Base-by-base conservation (phyloP, 2,329 filamentous ascomycete genomes). In the Hypoxylon sp. region DNA sequence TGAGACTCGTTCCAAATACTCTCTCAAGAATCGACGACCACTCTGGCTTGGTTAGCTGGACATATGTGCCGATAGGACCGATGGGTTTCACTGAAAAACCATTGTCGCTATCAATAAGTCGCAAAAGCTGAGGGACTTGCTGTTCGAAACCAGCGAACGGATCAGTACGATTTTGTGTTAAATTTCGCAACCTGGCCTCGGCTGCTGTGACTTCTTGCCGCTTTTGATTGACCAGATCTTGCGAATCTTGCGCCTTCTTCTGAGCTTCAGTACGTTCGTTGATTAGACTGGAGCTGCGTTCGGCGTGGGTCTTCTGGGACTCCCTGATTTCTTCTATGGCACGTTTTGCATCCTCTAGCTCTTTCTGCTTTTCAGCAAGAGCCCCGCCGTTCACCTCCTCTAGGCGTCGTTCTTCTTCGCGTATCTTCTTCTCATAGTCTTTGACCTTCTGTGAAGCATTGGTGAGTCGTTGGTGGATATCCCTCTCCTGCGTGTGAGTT, bases 11-110 rank as follows among this genome's bases (percentile, higher is more conserved):
- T n/a, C 92, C 92, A 47, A 97, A 85, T 1, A 87, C 87, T 67
- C 86, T 91, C 76, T 99, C 96, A 12, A 99, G 78, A 45, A 97
- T 88, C 0, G 87, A 86, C 1, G 90, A 91, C 96, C 96, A 99
- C 71, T 92, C 85, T 0, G 92, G 91, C 70, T 95, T 90, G 34
- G 88, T 81, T 23, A 99, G 81, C 70, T 88, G 89, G 54, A 99
- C 85, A 73, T 96, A 87, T 23, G 88, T 82, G 29, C 94, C 96
- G 12, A 98, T 82, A 0, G 96, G 96, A 0, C 96, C 96, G 32
- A 98, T 83, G 1, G 96, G 96, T 67, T 86, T 90, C 45, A 86
- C 81, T 23, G 83, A 81, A 74, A 96, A 98, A 0, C 88, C 83
- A 2, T 68, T 78, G 61, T 97, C 92, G n/a, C 82, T 81, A 5